Conservation (phyloP, 2,329 filamentous ascomycete genomes). For the Amylocarpus encephaloides region DNA sequence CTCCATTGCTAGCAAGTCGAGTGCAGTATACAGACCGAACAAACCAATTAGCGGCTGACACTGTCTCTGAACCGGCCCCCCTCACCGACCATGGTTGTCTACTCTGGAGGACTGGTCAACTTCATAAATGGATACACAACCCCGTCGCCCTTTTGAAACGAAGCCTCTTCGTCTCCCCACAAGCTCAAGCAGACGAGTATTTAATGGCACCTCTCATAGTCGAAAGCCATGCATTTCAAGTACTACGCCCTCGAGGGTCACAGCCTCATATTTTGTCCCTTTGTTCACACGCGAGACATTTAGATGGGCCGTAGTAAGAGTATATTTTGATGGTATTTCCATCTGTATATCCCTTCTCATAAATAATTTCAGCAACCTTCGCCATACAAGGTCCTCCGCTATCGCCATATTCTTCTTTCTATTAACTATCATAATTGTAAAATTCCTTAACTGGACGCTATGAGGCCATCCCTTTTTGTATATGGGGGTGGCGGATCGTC, state of each 20-base stretch:
- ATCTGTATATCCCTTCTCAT: too few relatives aligned
- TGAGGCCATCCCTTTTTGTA: too few relatives aligned
- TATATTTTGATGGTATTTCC: too few relatives aligned
- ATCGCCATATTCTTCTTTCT: too few relatives aligned
- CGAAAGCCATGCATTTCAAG: conserved; percentile 33
- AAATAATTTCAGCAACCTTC: too few relatives aligned
- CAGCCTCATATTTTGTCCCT: too few relatives aligned
- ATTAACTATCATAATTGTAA: too few relatives aligned
- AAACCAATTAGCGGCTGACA: conserved; percentile 19
- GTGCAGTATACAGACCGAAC: conserved; percentile 26
- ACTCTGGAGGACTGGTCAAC: conserved; percentile 15
- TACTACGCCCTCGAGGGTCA: conserved; percentile 38
- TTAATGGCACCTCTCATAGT: conserved; percentile 17
- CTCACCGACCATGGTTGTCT: conserved; percentile 15
- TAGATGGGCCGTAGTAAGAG: too few relatives aligned
- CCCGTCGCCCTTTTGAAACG: conserved; percentile 13
- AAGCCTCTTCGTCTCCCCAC: conserved; percentile 15
- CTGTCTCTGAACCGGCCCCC: conserved; percentile 13
- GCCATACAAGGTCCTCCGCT: too few relatives aligned
- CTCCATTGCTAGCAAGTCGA: conserved; percentile 17
- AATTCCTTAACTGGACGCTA: too few relatives aligned
- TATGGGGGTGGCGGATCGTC: too few relatives aligned
- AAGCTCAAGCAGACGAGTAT: conserved; percentile 16
- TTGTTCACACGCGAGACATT: too few relatives aligned
- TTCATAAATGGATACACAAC: conserved; percentile 16